phyloP scores from a whole-genome alignment of 371 early-diverging fungal species.

The Lichtheimia hyalospora region DNA sequence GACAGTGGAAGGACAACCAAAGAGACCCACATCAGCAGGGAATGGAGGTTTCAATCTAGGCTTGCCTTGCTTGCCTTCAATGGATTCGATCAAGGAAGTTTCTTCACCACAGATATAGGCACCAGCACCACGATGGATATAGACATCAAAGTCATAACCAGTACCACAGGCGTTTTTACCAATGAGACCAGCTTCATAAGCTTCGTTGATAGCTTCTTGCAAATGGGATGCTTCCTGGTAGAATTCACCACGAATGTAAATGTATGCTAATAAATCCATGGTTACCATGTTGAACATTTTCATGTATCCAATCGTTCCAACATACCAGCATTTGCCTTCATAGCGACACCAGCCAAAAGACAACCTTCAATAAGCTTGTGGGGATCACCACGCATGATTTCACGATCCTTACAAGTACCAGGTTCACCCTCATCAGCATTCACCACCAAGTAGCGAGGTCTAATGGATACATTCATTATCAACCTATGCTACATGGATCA shows the following conservation, averaged over 20 bases:
- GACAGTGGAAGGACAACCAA: conserved; percentile 98
- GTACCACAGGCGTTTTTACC: conserved; percentile 97
- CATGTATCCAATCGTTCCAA: neutral
- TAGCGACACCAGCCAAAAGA: conserved; percentile 92
- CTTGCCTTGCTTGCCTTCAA: conserved; percentile 98
- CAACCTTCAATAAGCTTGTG: conserved; percentile 98
- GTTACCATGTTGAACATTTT: neutral
- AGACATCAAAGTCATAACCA: conserved; percentile 96
- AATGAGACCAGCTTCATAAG: conserved; percentile 91
- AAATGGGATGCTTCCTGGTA: conserved; percentile 94
- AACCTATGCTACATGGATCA: neutral
- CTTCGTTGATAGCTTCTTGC: conserved; percentile 95
- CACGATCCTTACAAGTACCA: conserved; percentile 98
- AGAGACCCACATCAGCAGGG: conserved; percentile 98
- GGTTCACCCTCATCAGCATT: conserved; percentile 99
- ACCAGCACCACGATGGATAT: conserved; percentile 96
- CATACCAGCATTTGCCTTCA: conserved; percentile 92
- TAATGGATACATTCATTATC: conserved; percentile 13
- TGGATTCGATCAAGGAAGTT: conserved; percentile 95
- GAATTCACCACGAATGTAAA: conserved; percentile 98
- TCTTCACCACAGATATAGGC: conserved; percentile 99
- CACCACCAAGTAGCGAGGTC: conserved; percentile 93
- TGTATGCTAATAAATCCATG: conserved; percentile 69
- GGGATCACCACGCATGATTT: conserved; percentile 96
- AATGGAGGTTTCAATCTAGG: conserved; percentile 98